Evolutionary conservation across 2,329 filamentous ascomycete species (phyloP).

Genomic region (Curvularia verruculosa): DNA sequence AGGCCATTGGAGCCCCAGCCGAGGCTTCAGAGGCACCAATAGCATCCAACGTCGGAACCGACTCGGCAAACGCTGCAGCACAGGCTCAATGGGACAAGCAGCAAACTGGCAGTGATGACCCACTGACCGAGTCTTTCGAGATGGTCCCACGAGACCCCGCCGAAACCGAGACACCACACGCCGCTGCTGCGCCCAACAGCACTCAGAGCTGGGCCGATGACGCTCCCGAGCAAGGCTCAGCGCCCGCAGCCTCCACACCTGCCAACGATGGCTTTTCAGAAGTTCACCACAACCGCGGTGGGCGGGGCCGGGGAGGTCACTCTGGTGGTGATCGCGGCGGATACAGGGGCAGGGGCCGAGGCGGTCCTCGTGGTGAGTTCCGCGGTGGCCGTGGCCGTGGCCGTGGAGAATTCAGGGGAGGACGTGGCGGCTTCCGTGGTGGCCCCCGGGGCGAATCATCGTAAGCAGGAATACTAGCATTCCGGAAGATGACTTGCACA

Average conservation of each 20-base stretch:
- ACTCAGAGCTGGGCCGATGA: conserved; percentile 85
- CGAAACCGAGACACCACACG: conserved; percentile 72
- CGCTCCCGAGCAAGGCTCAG: conserved; percentile 51
- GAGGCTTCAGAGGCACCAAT: conserved; percentile 39
- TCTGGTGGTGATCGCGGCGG: conserved; percentile 57
- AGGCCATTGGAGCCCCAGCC: conserved; percentile 40
- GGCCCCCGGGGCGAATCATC: conserved; percentile 36
- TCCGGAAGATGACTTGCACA: conserved; percentile 12
- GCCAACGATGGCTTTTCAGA: conserved; percentile 73
- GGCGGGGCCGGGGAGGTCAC: conserved; percentile 57
- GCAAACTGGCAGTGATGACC: conserved; percentile 54
- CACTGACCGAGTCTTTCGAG: conserved; percentile 72
- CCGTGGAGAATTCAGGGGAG: conserved; percentile 52
- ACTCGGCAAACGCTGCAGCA: conserved; percentile 60
- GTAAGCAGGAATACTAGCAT: conserved; percentile 13
- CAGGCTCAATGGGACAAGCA: conserved; percentile 71
- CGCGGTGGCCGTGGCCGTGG: conserved; percentile 51
- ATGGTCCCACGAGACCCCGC: conserved; percentile 73
- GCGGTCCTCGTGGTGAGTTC: conserved; percentile 47
- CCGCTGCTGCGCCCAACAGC: conserved; percentile 61
- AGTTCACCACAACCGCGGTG: conserved; percentile 58
- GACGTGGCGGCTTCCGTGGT: conserved; percentile 50
- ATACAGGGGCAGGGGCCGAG: conserved; percentile 61
- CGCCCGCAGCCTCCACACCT: conserved; percentile 37
- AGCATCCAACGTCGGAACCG: conserved; percentile 49